Base-by-base conservation (phyloP, 2,329 filamentous ascomycete genomes). In the Cryphonectria radicalis region DNA sequence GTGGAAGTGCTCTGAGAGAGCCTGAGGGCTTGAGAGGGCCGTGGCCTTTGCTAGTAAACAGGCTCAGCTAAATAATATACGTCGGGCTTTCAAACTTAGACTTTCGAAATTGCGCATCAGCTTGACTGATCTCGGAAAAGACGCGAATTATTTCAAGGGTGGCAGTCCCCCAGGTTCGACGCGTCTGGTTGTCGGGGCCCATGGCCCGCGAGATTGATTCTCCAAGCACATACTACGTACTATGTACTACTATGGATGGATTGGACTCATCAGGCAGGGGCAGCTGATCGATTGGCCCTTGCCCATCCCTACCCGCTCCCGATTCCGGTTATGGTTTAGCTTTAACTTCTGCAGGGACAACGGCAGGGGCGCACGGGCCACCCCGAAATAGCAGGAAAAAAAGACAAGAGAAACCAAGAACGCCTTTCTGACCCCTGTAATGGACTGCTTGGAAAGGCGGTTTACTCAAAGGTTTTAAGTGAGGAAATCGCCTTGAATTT, bases 371-470 rank as follows among this genome's bases (percentile, higher is more conserved):
- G 64, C 64, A 66, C 46, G 50, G 50, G 64, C 64, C 46, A 66
- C 50, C 13, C 13, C 32, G 10, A 28, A 14, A 42, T 35, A 63
- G 35, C 60, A 22, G n/a, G 25, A 37, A 42, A 42, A 37, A 42
- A 10, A 40, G 28, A 32, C 35, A 13, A 40, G n/a, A 64, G n/a
- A 64, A 64, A 40, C 62, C 11, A 64, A 46, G 35, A 64, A 42
- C 14, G 63, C 42, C 42, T 53, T 65, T 65, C 53, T 50, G 53
- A 68, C 40, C 50, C 50, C 46, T 59, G 66, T 57, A 68, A 68
- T n/a, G 55, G 55, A 68, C n/a, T 43, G n/a, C 55, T 59, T 60
- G 19, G 50, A 19, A 10, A 57, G 25, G 50, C 50, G 55, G 37
- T 64, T 46, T 46, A n/a, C 11, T 28, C 7, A 11, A 42, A 42